phyloP scores from a whole-genome alignment of 2,329 filamentous ascomycete species.

The Cladosporium sp. region DNA sequence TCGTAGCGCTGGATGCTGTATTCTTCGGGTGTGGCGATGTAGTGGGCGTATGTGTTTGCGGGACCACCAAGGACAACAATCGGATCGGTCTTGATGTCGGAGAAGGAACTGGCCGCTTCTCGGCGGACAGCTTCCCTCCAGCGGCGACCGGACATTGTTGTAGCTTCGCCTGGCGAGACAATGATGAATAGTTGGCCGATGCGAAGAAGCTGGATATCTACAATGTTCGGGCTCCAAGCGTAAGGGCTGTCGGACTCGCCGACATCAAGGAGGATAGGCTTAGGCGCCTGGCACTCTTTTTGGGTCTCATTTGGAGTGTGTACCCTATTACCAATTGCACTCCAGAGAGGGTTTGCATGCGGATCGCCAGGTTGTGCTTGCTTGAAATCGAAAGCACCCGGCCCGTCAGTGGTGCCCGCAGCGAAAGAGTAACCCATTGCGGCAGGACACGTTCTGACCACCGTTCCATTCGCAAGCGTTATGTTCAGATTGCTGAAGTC shows the following conservation, averaged over 20 bases:
- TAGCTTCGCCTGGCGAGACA: slow-evolving; percentile 78
- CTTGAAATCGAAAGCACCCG: slow-evolving; percentile 87
- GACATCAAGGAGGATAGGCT: slow-evolving; percentile 82
- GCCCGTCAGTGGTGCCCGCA: slow-evolving; percentile 85
- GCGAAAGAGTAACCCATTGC: slow-evolving; percentile 90
- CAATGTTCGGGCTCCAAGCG: slow-evolving; percentile 83
- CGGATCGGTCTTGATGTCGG: slow-evolving; percentile 45
- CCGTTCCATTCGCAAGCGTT: slow-evolving; percentile 62
- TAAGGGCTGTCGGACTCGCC: slow-evolving; percentile 75
- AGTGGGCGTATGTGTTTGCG: slow-evolving; percentile 85
- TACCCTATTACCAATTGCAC: slow-evolving; percentile 64
- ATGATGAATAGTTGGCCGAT: slow-evolving; percentile 81
- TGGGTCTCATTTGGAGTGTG: slow-evolving; percentile 66
- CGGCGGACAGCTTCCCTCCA: slow-evolving; percentile 69
- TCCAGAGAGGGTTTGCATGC: slow-evolving; percentile 72
- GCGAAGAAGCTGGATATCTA: slow-evolving; percentile 79
- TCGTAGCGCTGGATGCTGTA: slow-evolving; percentile 85
- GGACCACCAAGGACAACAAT: slow-evolving; percentile 82
- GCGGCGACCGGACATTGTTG: slow-evolving; percentile 83
- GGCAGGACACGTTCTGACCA: slow-evolving; percentile 71
- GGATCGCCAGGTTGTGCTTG: slow-evolving; percentile 74
- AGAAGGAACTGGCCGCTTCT: slow-evolving; percentile 32
- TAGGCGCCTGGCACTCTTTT: slow-evolving; percentile 67
- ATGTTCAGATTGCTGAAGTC: slow-evolving; percentile 75
- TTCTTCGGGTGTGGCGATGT: slow-evolving; percentile 72